A percentile compares a stretch with the other conserved stretches of the same genome.
phyloP scores from a whole-genome alignment of 2,329 filamentous ascomycete species.

The Neonectria faginata region DNA sequence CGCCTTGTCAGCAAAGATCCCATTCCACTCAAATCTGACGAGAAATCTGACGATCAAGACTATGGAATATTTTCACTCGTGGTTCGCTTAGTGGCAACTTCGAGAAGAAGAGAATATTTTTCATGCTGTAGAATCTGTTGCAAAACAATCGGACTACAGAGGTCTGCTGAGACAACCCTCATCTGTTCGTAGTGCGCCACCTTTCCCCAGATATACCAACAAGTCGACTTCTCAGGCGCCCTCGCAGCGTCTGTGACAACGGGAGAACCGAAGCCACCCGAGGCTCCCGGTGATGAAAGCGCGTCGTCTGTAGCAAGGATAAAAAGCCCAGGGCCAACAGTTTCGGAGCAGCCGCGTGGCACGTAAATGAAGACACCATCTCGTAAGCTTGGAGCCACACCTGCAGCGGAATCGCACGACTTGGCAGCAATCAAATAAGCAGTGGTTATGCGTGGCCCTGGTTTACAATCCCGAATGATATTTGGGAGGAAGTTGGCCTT shows the following conservation, averaged over 20 bases:
- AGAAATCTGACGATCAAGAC: not conserved
- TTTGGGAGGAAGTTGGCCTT: not conserved
- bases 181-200: too few relatives aligned
- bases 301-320: not conserved
- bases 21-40: not conserved
- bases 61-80: not conserved
- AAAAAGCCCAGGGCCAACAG: not conserved
- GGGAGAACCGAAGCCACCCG: not conserved
- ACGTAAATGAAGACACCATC: constrained; percentile 14
- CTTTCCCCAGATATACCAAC: too few relatives aligned
- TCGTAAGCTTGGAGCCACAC: constrained; percentile 2
- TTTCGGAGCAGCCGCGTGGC: constrained; percentile 9
- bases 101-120: too few relatives aligned
- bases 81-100: not conserved
- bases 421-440: not conserved
- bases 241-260: not conserved
- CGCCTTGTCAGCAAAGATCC: not conserved
- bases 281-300: not conserved
- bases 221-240: not conserved
- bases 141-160: not conserved
- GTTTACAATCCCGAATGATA: not conserved
- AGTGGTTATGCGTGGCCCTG: not conserved
- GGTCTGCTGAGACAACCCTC: not conserved
- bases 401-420: constrained; percentile 3
- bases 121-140: not conserved